These are phyloP conservation scores for Leavenworthia alabamica DNA, from an alignment of 345 rosid species.

Conservation along the genomic window DNA sequence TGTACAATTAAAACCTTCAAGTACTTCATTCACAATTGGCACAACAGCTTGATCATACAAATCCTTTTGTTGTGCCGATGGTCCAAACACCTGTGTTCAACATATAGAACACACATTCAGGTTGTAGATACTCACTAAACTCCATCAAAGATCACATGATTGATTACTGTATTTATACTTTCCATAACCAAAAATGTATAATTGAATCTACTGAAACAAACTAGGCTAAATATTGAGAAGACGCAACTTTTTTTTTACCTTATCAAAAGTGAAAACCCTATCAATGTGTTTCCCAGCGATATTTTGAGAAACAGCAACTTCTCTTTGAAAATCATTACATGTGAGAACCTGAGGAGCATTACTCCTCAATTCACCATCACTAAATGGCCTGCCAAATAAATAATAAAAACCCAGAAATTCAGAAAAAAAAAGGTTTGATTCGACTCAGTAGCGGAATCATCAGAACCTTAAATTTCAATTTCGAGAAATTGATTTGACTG, in stretches of 20 bases:
- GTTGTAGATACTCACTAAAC: background rate
- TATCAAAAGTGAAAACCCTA: constrained; percentile 92
- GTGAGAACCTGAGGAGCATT: constrained; percentile 94
- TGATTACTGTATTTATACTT: background rate
- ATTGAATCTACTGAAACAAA: background rate
- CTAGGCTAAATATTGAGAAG: background rate
- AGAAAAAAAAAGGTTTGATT: background rate
- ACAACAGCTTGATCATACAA: constrained; percentile 85
- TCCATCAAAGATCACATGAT: too few species aligned
- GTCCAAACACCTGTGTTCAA: constrained; percentile 77
- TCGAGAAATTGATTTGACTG: background rate
- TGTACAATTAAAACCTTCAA: constrained; percentile 98
- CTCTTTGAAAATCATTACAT: constrained; percentile 81
- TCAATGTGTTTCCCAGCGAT: constrained; percentile 95
- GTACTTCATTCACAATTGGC: constrained; percentile 94
- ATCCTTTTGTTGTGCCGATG: constrained; percentile 81
- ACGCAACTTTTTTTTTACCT: constrained; percentile 42
- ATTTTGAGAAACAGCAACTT: constrained; percentile 88
- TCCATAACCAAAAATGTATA: too few species aligned
- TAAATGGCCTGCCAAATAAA: constrained; percentile 93
- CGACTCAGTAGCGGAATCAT: background rate
- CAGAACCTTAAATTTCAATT: background rate
- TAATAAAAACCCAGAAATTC: too few species aligned
- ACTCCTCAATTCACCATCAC: constrained; percentile 79
- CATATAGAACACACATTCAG: constrained; percentile 22